Conservation (phyloP, 176 grass and related monocot species). For the Eleusine coracana region DNA sequence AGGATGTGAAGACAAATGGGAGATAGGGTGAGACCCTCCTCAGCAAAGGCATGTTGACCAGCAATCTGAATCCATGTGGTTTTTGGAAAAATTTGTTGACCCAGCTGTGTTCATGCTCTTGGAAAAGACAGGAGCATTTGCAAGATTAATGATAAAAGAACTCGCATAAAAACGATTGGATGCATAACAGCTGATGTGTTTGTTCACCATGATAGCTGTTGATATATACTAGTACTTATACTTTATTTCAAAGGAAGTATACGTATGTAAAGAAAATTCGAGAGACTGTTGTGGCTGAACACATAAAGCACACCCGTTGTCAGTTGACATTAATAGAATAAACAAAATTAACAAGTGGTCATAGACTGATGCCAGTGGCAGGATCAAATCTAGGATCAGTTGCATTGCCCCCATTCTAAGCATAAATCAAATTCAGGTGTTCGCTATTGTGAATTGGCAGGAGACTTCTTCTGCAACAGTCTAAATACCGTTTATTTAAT, state of each 20-base stretch:
- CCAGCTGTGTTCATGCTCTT: not conserved
- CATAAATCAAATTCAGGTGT: not conserved
- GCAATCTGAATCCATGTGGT: not conserved
- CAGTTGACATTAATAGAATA: constrained; percentile 8
- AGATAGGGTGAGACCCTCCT: constrained; percentile 6
- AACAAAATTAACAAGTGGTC: too few species aligned
- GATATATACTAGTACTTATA: too few species aligned
- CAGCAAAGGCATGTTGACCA: not conserved
- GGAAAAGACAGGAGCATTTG: not conserved
- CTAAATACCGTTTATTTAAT: not conserved
- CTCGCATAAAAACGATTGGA: not conserved
- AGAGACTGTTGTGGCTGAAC: not conserved
- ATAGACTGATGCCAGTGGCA: too few species aligned
- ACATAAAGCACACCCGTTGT: not conserved
- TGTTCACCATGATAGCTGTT: not conserved
- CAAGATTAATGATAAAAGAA: not conserved
- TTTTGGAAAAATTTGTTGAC: not conserved
- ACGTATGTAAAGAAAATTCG: not conserved
- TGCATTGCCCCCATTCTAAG: not conserved
- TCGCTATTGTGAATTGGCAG: not conserved
- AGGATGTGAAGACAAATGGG: not conserved
- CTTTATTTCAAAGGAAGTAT: too few species aligned
- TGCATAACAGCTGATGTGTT: not conserved
- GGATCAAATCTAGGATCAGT: too few species aligned
- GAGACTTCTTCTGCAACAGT: not conserved